phyloP scores from a whole-genome alignment of 495 filamentous ascomycete genomes.

The Penicillium bovifimosum region DNA sequence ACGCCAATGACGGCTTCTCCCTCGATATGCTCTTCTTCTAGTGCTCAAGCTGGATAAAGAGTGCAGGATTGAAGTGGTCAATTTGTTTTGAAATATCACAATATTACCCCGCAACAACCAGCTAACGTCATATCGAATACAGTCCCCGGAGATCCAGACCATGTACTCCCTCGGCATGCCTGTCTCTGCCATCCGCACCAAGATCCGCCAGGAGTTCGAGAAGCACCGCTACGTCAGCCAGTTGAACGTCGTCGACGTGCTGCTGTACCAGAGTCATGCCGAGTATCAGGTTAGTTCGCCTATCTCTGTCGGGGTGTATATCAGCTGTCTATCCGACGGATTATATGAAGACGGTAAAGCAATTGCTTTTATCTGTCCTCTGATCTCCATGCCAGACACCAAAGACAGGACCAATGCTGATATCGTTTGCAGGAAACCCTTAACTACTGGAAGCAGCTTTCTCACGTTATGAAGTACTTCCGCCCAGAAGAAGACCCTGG shows the following conservation, averaged over 20 bases:
- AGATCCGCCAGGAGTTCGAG: slow-evolving; percentile 96
- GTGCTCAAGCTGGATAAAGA: background rate
- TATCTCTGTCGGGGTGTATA: background rate
- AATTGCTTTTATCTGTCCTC: background rate
- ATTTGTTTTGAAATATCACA: background rate
- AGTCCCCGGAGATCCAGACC: slow-evolving; percentile 93
- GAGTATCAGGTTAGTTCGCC: slow-evolving; percentile 69
- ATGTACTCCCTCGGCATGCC: slow-evolving; percentile 93
- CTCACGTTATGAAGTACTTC: slow-evolving; percentile 97
- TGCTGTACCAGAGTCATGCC: slow-evolving; percentile 78
- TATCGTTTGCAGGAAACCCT: slow-evolving; percentile 69
- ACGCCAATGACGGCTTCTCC: slow-evolving; percentile 1
- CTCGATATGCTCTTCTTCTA: slow-evolving; percentile 4
- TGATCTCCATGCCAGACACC: background rate
- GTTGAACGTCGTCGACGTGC: slow-evolving; percentile 77
- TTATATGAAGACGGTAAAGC: no score
- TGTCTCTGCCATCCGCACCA: slow-evolving; percentile 81
- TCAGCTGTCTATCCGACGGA: background rate
- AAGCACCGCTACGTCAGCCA: slow-evolving; percentile 90
- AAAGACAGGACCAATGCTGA: slow-evolving; percentile 1
- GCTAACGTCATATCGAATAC: slow-evolving; percentile 21
- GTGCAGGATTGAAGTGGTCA: background rate
- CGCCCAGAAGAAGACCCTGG: slow-evolving; percentile 78
- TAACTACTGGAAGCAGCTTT: slow-evolving; percentile 98
- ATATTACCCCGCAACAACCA: background rate